Percentiles rank a stretch among this genome's conserved stretches.
These are phyloP conservation scores for Pleurotus djamor DNA, from an alignment of 768 basidiomycete species.

Conservation along the genomic window DNA sequence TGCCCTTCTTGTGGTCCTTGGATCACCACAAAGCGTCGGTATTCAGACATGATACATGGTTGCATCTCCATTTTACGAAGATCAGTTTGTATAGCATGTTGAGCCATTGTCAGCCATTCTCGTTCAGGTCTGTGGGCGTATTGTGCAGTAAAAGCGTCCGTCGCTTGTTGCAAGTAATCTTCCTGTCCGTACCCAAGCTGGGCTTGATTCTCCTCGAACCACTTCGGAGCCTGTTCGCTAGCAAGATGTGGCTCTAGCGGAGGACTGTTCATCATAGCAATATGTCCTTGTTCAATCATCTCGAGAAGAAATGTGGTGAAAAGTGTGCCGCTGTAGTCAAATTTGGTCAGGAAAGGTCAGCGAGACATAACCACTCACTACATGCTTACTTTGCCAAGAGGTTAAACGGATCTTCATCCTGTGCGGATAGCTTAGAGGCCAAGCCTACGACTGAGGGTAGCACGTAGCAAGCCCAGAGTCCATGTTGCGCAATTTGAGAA, in stretches of 20 bases:
- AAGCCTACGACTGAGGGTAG: conserved; percentile 63
- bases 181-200: conserved; percentile 30
- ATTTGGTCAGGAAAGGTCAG: too few species aligned
- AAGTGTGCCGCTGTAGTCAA: too few species aligned
- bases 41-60: conserved; percentile 56
- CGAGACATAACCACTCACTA: neutral
- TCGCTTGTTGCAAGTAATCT: conserved; percentile 40
- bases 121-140: conserved; percentile 30
- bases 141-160: conserved; percentile 34
- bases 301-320: conserved; percentile 37
- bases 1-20: conserved; percentile 30
- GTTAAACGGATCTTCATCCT: conserved; percentile 35
- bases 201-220: conserved; percentile 35
- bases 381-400: conserved; percentile 38
- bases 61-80: conserved; percentile 56
- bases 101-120: conserved; percentile 34
- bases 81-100: conserved; percentile 45
- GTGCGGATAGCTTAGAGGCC: conserved; percentile 37
- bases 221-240: conserved; percentile 13
- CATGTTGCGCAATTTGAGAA: conserved; percentile 51
- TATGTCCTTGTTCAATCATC: conserved; percentile 52
- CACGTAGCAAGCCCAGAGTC: conserved; percentile 68
- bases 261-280: conserved; percentile 55
- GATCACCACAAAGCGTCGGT: conserved; percentile 68
- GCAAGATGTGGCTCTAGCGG: conserved; percentile 25